phyloP scores from a whole-genome alignment of 495 filamentous ascomycete species.

The Wilcoxina mikolae region DNA sequence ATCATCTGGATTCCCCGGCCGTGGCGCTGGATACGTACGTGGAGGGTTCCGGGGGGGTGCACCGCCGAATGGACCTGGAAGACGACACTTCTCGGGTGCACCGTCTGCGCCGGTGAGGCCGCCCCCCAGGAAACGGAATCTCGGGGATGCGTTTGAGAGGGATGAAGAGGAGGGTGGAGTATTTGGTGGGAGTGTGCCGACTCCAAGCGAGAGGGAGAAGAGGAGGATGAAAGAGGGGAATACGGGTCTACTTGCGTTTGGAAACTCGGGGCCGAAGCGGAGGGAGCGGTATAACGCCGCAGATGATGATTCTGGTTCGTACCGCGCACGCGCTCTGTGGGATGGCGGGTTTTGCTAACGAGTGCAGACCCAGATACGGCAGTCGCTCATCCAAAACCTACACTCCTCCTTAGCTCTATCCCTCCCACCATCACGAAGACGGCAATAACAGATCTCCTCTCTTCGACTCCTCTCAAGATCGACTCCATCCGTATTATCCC shows the following conservation, averaged over 20 bases:
- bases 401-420: slow-evolving; percentile 52
- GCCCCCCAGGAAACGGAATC: slow-evolving; percentile 18
- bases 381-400: slow-evolving; percentile 57
- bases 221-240: slow-evolving; percentile 27
- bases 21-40: slow-evolving; percentile 18
- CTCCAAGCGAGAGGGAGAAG: slow-evolving; percentile 26
- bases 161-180: slow-evolving; percentile 20
- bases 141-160: slow-evolving; percentile 23
- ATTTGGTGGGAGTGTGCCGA: slow-evolving; percentile 11
- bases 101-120: slow-evolving; percentile 10
- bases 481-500: slow-evolving; percentile 66
- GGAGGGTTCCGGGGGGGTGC: slow-evolving; percentile 20
- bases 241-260: slow-evolving; percentile 40
- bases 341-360: not conserved
- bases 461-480: slow-evolving; percentile 49
- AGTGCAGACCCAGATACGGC: slow-evolving; percentile 43
- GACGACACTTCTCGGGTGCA: slow-evolving; percentile 43
- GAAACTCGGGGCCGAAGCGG: slow-evolving; percentile 40
- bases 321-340: not conserved
- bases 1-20: slow-evolving; percentile 29
- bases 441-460: slow-evolving; percentile 29
- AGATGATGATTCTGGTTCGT: slow-evolving; percentile 22
- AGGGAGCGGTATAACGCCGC: slow-evolving; percentile 26
- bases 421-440: slow-evolving; percentile 34
- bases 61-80: slow-evolving; percentile 29